Percentiles rank a stretch among this genome's conserved stretches.
Conservation (phyloP, 1,139 yeast genomes). For the Blastobotrys capitulatus region DNA sequence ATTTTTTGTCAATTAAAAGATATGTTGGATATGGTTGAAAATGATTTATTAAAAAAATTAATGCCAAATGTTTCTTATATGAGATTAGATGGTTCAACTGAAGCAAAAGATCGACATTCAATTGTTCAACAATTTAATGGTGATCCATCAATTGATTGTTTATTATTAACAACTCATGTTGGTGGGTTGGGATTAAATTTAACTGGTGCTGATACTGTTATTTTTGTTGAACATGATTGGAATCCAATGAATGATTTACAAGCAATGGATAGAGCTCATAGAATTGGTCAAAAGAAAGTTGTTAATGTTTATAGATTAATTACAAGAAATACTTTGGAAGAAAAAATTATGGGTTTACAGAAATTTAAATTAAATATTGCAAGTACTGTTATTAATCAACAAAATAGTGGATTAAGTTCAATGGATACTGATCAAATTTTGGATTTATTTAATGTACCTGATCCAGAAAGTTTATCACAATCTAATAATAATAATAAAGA, state of each 20-base stretch:
- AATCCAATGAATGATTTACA: constrained; percentile 99
- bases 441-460: constrained; percentile 79
- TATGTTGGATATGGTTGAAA: constrained; percentile 95
- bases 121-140: constrained; percentile 90
- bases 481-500: constrained; percentile 38
- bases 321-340: constrained; percentile 90
- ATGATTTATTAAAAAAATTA: constrained; percentile 72
- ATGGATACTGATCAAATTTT: constrained; percentile 96
- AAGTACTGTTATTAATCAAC: constrained; percentile 92
- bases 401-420: constrained; percentile 86
- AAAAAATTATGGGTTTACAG: constrained; percentile 97
- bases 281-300: constrained; percentile 96
- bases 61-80: constrained; percentile 91
- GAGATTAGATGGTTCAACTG: constrained; percentile 94
- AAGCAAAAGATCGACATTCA: constrained; percentile 85
- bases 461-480: constrained; percentile 38
- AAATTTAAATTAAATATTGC: constrained; percentile 97
- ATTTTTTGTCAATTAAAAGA: constrained; percentile 96
- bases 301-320: constrained; percentile 92
- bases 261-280: constrained; percentile 99
- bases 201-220: constrained; percentile 98
- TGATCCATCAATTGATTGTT: constrained; percentile 94
- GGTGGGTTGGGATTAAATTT: constrained; percentile 96
- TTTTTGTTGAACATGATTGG: constrained; percentile 99
- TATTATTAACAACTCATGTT: constrained; percentile 89